These are phyloP conservation scores for Spergularia azorica DNA, from an alignment of 179 eudicot species.

Conservation along the genomic window DNA sequence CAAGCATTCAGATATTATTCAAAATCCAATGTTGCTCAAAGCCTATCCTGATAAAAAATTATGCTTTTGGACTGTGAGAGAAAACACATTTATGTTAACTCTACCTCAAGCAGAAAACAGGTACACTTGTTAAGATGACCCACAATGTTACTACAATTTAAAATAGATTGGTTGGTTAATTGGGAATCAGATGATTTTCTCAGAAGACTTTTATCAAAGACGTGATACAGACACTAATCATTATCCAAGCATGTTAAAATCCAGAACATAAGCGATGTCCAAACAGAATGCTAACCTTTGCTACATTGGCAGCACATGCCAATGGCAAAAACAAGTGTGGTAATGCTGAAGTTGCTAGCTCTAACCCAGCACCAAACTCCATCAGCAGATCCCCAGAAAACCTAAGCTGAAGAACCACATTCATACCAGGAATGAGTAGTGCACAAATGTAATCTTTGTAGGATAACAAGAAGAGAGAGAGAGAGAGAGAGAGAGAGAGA, in stretches of 20 bases:
- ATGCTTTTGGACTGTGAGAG: no score
- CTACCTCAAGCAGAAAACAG: no score
- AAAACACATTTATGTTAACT: no score
- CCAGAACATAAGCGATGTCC: not conserved
- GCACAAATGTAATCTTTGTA: not conserved
- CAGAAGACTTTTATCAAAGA: no score
- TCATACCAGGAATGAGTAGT: constrained; percentile 6
- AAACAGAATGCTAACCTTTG: constrained; percentile 54
- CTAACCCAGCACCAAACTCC: constrained; percentile 98
- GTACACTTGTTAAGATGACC: no score
- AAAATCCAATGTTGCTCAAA: no score
- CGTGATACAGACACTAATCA: no score
- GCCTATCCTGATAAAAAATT: no score
- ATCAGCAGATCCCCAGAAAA: constrained; percentile 92
- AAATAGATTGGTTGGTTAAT: no score
- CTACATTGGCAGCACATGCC: constrained; percentile 97
- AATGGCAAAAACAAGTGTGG: constrained; percentile 97
- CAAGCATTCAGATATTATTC: not conserved
- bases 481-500: not conserved
- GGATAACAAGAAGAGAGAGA: not conserved
- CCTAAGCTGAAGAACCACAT: constrained; percentile 65
- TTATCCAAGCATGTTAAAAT: not conserved
- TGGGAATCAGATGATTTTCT: no score
- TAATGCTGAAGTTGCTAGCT: constrained; percentile 85
- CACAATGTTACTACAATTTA: no score